Base-by-base conservation (phyloP, 108 stramenopile genomes). In the Pseudonitzschia multistriata region DNA sequence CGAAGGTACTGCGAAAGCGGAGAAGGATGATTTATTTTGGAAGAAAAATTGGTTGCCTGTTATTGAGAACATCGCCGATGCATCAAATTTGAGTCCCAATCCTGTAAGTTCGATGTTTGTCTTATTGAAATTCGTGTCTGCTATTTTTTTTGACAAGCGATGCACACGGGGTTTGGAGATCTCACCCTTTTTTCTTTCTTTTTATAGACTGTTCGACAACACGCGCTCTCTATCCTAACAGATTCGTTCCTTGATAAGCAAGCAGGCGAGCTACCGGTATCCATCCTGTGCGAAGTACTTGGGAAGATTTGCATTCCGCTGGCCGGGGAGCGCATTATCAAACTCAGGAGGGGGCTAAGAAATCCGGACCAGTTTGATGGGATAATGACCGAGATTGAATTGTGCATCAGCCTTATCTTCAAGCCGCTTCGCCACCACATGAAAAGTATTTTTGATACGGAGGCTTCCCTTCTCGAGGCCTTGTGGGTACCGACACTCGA, bases 371-470 rank as follows among this genome's bases (percentile, higher is more conserved):
- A 48, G 17, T 42, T 59, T 0, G 90, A 91, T 48, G 89, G 81
- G 40, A 73, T 80, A 11, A 73, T 88, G 81, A 83, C 82, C 47
- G 92, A 94, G 63, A 74, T 94, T 49, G 90, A 94, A 57, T 77
- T 90, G 7, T 91, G 89, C 63, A 83, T 91, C 14, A 73, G 88
- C 59, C 81, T 94, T 15, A 78, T 94, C 30, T 94, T 94, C 80
- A 90, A 93, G 69, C 92, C 92, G 13, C 77, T 94, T 39, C 76
- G 89, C 14, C 88, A 89, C 65, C 88, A 94, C 61, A 62, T 88
- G 36, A 84, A 87, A 62, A 67, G 57, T 28, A 73, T 87, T 17
- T 30, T 88, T 14, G 67, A 67, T n/a, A 68, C 71, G 22, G 81
- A 72, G 31, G 49, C 49, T 39, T 64, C 72, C 40, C 73, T 81